Base-by-base conservation (phyloP, 2,329 filamentous ascomycete genomes). In the Penicillium sp. region DNA sequence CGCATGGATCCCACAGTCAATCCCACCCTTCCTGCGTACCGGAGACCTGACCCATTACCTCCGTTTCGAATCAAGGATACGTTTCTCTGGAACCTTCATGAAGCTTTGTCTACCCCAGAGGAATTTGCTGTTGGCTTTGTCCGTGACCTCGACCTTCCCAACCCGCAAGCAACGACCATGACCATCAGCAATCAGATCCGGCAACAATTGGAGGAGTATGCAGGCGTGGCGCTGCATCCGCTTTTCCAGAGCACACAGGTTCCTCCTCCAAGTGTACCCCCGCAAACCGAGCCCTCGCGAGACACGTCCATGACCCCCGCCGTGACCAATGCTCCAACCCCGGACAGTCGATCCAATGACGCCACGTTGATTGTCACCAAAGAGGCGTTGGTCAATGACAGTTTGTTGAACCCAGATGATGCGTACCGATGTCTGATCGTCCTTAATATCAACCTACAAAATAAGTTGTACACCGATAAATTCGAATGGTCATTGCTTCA, bases 11-110 rank as follows among this genome's bases (percentile, higher is more conserved):
- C 63, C 12, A 57, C 58, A 22, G 56, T 71, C 41, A 68, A 94
- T 57, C 79, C 84, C 42, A 79, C 77, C 4, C 71, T 85, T 34
- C 82, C 86, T 10, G 80, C 88, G 39, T 95, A 93, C 67, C 82
- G 82, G 55, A 74, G 76, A 38, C 84, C 84, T 38, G 90, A 95
- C 45, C 67, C 78, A 44, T 88, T 88, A 10, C 80, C 88, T 1
- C 84, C 86, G 2, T 95, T 88, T 65, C 80, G 92, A 46, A 73
- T 98, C 40, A 88, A 93, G 55, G 92, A 98, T 55, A 84, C 85
- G n/a, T 96, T 98, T 55, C 69, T 95, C 35, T 98, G 92, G 92
- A 98, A 98, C 56, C 74, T 98, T 10, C 90, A 96, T 65, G 92
- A 98, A 68, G 85, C 86, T 0, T 72, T 95, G 41, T 85, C 89